Base-by-base conservation (phyloP, 345 rosid genomes). In the Excoecaria agallocha region DNA sequence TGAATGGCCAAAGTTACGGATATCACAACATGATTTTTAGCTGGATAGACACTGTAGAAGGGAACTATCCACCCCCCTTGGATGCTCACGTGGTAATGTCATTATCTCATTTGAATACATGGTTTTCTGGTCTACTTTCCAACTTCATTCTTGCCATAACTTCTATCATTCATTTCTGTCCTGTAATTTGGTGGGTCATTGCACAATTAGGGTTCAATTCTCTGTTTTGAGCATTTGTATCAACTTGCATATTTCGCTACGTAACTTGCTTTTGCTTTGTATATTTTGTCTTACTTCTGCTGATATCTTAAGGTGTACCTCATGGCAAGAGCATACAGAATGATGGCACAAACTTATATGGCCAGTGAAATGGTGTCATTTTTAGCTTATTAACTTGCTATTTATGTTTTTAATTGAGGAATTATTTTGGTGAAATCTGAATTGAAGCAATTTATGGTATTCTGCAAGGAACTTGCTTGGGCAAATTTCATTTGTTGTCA, bases 1-100 rank as follows among this genome's bases (percentile, higher is more conserved):
- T 95, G 99, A 84, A 82, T 48, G 98, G 92, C 65, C 77, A 78
- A 79, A 98, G 98, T 55, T 95, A 95, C 75, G 99, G 98, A 77
- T 93, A 93, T 77, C 99, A 95, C 76, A 95, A 95, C 89, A 69
- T 95, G 98, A 89, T 95, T 74, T 95, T 95, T 80, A 93, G 99
- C 86, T 95, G 99, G 99, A 93, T 95, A 41, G 99, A 96, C 87
- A 96, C 98, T 76, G 50, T 83, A 20, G 80, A 81, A 12, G 93
- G 84, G 64, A 96, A 96, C 81, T 96, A 90, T 85, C 99, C 99
- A 67, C 93, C 99, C 3, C 99, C 99, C 25, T 76, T 96, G 82
- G 93, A 93, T 82, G 93, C 99, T 75, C 91, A 96, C 77, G 82
- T 90, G 92, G 99, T 96, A 89, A 52, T 66, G 54, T 71, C 71